Percentiles rank a stretch among this genome's conserved stretches.
Conservation (phyloP, 2,329 filamentous ascomycete genomes). For the Akanthomyces lecanii region DNA sequence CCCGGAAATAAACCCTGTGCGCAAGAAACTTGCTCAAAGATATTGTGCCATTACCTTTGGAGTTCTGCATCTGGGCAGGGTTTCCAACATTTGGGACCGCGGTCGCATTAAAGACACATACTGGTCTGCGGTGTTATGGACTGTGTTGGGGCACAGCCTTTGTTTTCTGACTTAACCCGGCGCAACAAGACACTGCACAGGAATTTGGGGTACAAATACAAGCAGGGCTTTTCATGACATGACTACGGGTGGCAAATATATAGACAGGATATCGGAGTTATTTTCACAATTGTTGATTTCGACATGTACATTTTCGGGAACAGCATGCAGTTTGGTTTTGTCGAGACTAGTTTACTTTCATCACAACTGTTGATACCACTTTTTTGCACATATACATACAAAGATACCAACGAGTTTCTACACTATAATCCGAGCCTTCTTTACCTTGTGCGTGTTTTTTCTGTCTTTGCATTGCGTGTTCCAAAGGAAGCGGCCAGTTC, state of each 20-base stretch:
- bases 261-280: constrained; percentile 10
- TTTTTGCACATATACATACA: not conserved
- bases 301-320: constrained; percentile 4
- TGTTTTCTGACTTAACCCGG: constrained; percentile 1
- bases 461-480: not conserved
- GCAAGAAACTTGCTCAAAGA: not conserved
- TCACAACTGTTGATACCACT: constrained; percentile 1
- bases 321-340: not conserved
- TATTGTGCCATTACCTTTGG: constrained; percentile 1
- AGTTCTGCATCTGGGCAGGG: constrained; percentile 1
- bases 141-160: not conserved
- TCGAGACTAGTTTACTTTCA: not conserved
- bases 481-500: not conserved
- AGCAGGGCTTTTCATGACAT: constrained; percentile 2
- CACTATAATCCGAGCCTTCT: too few species aligned
- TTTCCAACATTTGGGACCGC: not conserved
- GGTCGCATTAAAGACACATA: not conserved
- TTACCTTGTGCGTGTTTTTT: too few species aligned
- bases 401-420: not conserved
- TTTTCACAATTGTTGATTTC: not conserved
- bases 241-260: constrained; percentile 5
- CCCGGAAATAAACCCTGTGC: not conserved
- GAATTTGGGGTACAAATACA: not conserved
- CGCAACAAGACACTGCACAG: constrained; percentile 7
- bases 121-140: not conserved